Conservation (phyloP, 2,329 filamentous ascomycete genomes). For the Aquanectria penicillioides region DNA sequence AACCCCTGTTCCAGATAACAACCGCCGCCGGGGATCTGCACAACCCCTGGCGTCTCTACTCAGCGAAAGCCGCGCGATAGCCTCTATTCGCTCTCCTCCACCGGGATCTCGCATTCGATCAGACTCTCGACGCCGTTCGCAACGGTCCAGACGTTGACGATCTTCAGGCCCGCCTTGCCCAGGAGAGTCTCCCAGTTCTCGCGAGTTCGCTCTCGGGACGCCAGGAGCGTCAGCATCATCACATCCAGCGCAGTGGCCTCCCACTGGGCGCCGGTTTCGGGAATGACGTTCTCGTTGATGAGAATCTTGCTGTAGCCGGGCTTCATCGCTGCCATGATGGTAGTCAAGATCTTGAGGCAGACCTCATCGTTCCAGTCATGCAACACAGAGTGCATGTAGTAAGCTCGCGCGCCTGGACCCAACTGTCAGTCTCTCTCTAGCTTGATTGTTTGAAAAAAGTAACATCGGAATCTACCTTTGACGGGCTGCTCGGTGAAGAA, state of each 20-base stretch:
- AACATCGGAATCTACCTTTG: conserved; percentile 43
- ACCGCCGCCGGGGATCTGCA: too few species aligned
- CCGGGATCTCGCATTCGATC: conserved; percentile 48
- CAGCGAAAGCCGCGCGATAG: too few species aligned
- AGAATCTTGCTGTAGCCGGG: conserved; percentile 51
- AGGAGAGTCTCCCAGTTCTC: conserved; percentile 48
- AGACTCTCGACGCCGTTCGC: conserved; percentile 49
- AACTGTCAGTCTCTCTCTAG: not conserved
- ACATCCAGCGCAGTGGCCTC: conserved; percentile 51
- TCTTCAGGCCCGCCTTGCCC: conserved; percentile 46
- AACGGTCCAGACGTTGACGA: conserved; percentile 46
- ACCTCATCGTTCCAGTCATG: conserved; percentile 54
- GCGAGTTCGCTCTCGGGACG: conserved; percentile 48
- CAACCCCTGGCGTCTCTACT: too few species aligned
- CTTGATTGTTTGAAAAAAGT: not conserved
- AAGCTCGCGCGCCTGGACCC: conserved; percentile 47
- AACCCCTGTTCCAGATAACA: too few species aligned
- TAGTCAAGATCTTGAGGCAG: conserved; percentile 43
- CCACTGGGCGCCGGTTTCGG: conserved; percentile 46
- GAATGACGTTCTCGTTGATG: conserved; percentile 51
- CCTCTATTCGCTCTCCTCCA: too few species aligned
- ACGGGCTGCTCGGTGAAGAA: conserved; percentile 58
- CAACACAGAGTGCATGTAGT: conserved; percentile 54
- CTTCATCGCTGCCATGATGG: conserved; percentile 48
- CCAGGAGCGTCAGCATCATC: conserved; percentile 46